A percentile compares a stretch with the other conserved stretches of the same genome.
phyloP scores from a whole-genome alignment of 1,139 yeast species.

The Meyerozyma sp. region DNA sequence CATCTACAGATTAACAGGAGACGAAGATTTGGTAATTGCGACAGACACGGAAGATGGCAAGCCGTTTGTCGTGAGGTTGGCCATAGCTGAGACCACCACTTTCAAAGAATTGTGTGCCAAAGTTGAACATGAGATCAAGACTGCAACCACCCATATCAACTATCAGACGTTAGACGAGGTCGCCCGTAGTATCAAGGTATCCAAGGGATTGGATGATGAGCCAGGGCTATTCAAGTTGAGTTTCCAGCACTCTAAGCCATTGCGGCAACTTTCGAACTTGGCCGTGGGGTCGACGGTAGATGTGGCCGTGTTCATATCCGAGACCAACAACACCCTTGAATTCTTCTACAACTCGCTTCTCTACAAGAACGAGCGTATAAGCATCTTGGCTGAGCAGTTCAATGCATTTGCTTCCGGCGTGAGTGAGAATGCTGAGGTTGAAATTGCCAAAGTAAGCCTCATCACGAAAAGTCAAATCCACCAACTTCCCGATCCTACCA shows the following conservation, averaged over 20 bases:
- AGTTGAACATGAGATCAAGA: constrained; percentile 39
- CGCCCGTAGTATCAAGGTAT: constrained; percentile 43
- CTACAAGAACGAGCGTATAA: constrained; percentile 66
- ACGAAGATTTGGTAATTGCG: constrained; percentile 86
- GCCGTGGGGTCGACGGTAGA: constrained; percentile 58
- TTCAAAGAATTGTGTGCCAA: constrained; percentile 48
- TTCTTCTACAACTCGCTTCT: constrained; percentile 73
- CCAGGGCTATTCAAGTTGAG: constrained; percentile 66
- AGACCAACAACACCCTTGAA: constrained; percentile 20
- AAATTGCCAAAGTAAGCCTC: constrained; percentile 60
- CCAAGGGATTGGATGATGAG: constrained; percentile 46
- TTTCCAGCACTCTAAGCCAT: constrained; percentile 44
- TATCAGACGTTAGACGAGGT: constrained; percentile 51
- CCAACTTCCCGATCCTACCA: constrained; percentile 81
- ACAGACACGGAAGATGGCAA: constrained; percentile 43
- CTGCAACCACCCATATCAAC: constrained; percentile 33
- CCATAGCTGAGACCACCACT: constrained; percentile 47
- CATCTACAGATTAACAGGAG: constrained; percentile 81
- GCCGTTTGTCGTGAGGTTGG: constrained; percentile 59
- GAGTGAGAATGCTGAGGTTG: constrained; percentile 23
- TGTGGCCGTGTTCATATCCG: constrained; percentile 47
- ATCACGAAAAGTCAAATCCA: constrained; percentile 57
- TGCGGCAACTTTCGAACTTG: constrained; percentile 43
- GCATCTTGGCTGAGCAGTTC: constrained; percentile 69
- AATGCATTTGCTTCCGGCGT: constrained; percentile 40